Base-by-base conservation (phyloP, 2,329 filamentous ascomycete species). In the Dactylellina leptospora region DNA sequence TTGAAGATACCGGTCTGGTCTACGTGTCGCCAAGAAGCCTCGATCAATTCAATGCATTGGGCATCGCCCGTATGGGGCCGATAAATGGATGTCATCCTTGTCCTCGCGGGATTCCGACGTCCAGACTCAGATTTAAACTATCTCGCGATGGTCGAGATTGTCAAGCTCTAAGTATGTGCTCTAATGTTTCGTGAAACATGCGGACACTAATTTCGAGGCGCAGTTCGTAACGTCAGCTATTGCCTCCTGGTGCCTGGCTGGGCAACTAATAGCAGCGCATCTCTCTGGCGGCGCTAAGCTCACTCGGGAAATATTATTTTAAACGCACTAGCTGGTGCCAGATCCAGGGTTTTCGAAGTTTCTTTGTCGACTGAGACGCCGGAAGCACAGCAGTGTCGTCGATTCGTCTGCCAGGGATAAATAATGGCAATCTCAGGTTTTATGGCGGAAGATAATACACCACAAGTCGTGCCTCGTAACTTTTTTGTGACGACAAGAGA, bases 141-240 rank as follows among this genome's bases (percentile, higher is more conserved):
- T 6, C 6, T 13, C 6, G 6, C 30, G 30, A 33, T 33, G 30
- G 30, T n/a, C n/a, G n/a, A n/a, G n/a, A n/a, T n/a, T n/a, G n/a
- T n/a, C n/a, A n/a, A n/a, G n/a, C n/a, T n/a, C n/a, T n/a, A n/a
- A n/a, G n/a, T n/a, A n/a, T n/a, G n/a, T n/a, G n/a, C n/a, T n/a
- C n/a, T n/a, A n/a, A n/a, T 59, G 54, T 59, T 42, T 50, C 55
- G 48, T 9, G 40, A 40, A 42, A 18, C 38, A 42, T 25, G 40
- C 48, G 59, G 59, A 25, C 48, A 63, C 47, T 63, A 63, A 62
- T 40, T 54, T 48, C 25, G 48, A 42, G 59, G 59, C 59, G 59
- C 59, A 63, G 59, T 18, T 13, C 25, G 45, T 18, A 25, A 63
- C 59, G 48, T 63, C 42, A 63, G 59, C 48, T 25, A 28, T 45